Evolutionary conservation across 371 early-diverging fungal species (phyloP), one percentile per base, ranked within the genome.

Genomic region (Sporodiniella umbellata): DNA sequence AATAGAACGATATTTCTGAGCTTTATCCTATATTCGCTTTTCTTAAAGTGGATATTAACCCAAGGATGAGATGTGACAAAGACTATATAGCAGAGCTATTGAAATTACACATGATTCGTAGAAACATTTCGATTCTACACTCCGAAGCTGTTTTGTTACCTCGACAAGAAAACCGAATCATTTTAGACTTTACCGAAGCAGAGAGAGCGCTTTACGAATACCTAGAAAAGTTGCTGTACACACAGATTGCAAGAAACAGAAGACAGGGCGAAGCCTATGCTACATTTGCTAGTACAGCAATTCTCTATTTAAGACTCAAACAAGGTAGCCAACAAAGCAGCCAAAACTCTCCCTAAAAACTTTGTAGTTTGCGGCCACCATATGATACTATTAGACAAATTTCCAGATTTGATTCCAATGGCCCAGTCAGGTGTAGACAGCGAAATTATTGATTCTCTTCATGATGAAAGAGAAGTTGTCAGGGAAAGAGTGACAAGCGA

Each of bases 191-290:
- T n/a, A 48, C 60, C 5, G 47, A 50, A 7, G 46, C 70, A 2
- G 73, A 73, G 51, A 53, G 63, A 23, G 73, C 73, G 2, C 44
- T 73, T 2, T 73, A 73, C 40, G 73, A 73, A 31, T 73, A 73
- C 26, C 35, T 73, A 7, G 73, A 73, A 24, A 54, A 58, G 10
- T 40, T 67, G n/a, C 40, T 69, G 2, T 73, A 73, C 38, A 42
- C 55, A 24, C 62, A 63, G 39, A 56, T 64, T 15, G 19, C 10
- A 19, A 15, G 37, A 0, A n/a, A 33, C n/a, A 42, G 48, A 42
- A 51, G 31, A 21, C 42, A 30, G 17, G 62, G 53, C 1, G 48
- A 54, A 24, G 33, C 33, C 4, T 57, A 68, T 25, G 23, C 56
- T 3, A 44, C 45, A 3, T 31, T 45, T 2, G 40, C 60, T 0